Evolutionary conservation across 176 grass and related monocot species (phyloP), one percentile per base, ranked within the genome.

Genomic region (Carex myosuroides): DNA sequence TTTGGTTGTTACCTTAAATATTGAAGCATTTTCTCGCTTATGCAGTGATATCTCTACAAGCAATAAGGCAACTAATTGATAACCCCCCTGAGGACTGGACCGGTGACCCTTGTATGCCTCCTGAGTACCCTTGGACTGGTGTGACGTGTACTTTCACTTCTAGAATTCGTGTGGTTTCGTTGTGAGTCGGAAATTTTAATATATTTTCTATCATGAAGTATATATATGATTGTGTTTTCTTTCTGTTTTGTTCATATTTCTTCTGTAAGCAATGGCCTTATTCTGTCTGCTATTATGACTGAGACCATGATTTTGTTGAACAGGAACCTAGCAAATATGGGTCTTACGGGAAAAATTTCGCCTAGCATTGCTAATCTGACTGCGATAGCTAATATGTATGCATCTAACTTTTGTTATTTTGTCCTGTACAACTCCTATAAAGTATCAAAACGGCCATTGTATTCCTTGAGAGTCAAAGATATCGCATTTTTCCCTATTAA

Each of bases 81-180:
- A 88, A 85, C 87, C 69, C 86, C 80, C 93, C 96, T 79, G 83
- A 87, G 70, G 96, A 95, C 88, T 98, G 96, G 96, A 92, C 63
- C 82, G 96, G 93, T 55, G 96, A 98, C 88, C 96, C 96, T 79
- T 98, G 96, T 83, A 93, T 90, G 91, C 96, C 96, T 77, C 42
- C 13, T 26, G 93, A 82, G 81, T 98, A 95, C 87, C 70, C 91
- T 83, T 98, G 96, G 96, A 88, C 69, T 67, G 96, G 96, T 87
- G 82, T 98, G 87, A 95, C 86, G 71, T 98, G 96, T 86, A 41
- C 85, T 73, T 86, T 86, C 70, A 81, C 77, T 79, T 11, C 20
- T 21, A 88, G 58, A 79, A 91, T 90, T 82, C 92, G 95, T 79
- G 95, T 98, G 29, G 79, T 91, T 1, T 78, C 91, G 61, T 86